Percentiles rank a stretch among this genome's conserved stretches.
phyloP scores from a whole-genome alignment of 192 early-diverging fungal genomes.

The Phycomyces nitens region DNA sequence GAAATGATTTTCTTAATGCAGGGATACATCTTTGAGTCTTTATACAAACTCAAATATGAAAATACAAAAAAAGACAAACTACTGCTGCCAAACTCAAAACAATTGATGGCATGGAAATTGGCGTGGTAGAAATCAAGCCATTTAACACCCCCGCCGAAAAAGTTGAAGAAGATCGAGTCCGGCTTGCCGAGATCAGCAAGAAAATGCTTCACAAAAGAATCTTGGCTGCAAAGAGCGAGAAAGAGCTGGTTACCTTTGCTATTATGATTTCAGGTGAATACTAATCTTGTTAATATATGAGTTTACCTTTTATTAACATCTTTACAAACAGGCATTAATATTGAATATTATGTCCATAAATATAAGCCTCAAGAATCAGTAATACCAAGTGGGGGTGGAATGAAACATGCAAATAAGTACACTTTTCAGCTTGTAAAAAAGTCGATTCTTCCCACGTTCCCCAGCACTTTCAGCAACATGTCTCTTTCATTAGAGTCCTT shows the following conservation, averaged over 20 bases:
- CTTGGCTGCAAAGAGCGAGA: constrained; percentile 10
- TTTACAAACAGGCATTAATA: constrained; percentile 8
- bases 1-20: constrained; percentile 10
- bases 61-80: constrained; percentile 7
- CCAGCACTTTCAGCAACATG: constrained; percentile 5
- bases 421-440: constrained; percentile 7
- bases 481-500: constrained; percentile 9
- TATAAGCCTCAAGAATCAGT: constrained; percentile 9
- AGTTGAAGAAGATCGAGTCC: constrained; percentile 9
- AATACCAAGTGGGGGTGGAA: neutral
- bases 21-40: constrained; percentile 5
- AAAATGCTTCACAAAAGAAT: constrained; percentile 11
- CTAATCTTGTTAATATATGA: constrained; percentile 8
- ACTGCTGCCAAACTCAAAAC: constrained; percentile 7
- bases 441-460: constrained; percentile 1
- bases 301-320: constrained; percentile 8
- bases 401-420: neutral
- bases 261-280: constrained; percentile 6
- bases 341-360: constrained; percentile 11
- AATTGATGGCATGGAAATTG: constrained; percentile 9
- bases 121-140: constrained; percentile 11
- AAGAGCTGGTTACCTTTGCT: constrained; percentile 2
- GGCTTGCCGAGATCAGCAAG: constrained; percentile 10
- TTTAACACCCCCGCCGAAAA: constrained; percentile 1
- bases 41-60: constrained; percentile 14